A percentile compares a stretch with the other conserved stretches of the same genome.
phyloP scores from a whole-genome alignment of 768 basidiomycete species.

The Mrakia gelida region DNA sequence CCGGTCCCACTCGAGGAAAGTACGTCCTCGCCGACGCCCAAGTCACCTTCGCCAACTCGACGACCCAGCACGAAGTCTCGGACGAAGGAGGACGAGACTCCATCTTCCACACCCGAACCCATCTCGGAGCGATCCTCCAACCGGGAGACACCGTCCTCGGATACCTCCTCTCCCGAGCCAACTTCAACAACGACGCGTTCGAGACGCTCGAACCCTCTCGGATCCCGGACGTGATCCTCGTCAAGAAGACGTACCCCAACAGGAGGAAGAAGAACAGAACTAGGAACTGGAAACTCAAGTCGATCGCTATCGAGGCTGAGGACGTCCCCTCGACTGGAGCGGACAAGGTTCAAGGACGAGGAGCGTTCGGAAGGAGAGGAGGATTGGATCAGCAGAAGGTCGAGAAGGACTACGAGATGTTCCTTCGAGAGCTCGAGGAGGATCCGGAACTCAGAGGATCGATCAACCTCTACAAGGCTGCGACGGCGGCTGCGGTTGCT shows the following conservation, averaged over 20 bases:
- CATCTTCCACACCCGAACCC: conserved; percentile 93
- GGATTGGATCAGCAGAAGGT: conserved; percentile 88
- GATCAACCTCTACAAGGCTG: conserved; percentile 79
- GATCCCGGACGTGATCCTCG: conserved; percentile 85
- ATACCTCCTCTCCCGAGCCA: conserved; percentile 79
- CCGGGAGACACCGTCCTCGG: conserved; percentile 92
- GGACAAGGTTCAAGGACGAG: conserved; percentile 50
- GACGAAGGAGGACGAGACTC: conserved; percentile 58
- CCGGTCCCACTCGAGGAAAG: conserved; percentile 66
- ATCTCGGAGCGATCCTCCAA: conserved; percentile 86
- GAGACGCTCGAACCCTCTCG: conserved; percentile 58
- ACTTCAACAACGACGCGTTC: conserved; percentile 89
- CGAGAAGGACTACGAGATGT: conserved; percentile 93
- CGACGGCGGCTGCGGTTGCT: conserved; percentile 33
- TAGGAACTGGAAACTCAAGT: conserved; percentile 80
- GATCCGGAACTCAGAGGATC: conserved; percentile 82
- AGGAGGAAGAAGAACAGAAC: conserved; percentile 82
- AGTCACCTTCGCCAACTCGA: conserved; percentile 73
- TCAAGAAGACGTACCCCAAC: conserved; percentile 93
- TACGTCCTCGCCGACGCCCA: conserved; percentile 83
- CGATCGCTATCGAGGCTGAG: conserved; percentile 86
- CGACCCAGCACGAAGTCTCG: conserved; percentile 48
- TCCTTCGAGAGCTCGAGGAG: conserved; percentile 89
- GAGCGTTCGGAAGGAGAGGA: conserved; percentile 84
- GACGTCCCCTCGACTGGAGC: conserved; percentile 70